phyloP scores from a whole-genome alignment of 1,284 basidiomycete genomes.

The Heterobasidion occidentale region DNA sequence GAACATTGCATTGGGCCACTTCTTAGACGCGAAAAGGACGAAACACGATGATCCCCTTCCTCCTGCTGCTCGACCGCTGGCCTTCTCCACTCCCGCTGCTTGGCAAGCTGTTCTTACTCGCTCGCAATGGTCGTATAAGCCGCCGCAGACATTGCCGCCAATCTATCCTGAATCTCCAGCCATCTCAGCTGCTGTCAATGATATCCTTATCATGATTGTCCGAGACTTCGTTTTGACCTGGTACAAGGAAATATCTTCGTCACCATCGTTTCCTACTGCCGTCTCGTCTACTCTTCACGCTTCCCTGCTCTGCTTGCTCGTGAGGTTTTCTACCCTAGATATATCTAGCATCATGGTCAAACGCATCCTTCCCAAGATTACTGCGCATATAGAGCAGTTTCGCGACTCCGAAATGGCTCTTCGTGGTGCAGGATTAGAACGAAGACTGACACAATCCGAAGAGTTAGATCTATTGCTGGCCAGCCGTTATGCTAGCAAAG shows the following conservation, averaged over 20 bases:
- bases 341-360: slow-evolving; percentile 74
- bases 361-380: slow-evolving; percentile 80
- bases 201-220: slow-evolving; percentile 72
- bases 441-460: slow-evolving; percentile 76
- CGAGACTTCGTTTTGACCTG: slow-evolving; percentile 80
- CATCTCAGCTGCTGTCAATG: slow-evolving; percentile 64
- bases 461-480: slow-evolving; percentile 82
- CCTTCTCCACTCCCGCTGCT: slow-evolving; percentile 84
- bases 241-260: slow-evolving; percentile 80
- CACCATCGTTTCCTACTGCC: slow-evolving; percentile 81
- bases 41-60: slow-evolving; percentile 28
- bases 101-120: slow-evolving; percentile 84
- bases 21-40: slow-evolving; percentile 40
- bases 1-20: slow-evolving; percentile 47
- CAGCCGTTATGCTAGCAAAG: slow-evolving; percentile 63
- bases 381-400: slow-evolving; percentile 84
- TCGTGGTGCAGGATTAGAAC: slow-evolving; percentile 68
- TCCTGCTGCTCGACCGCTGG: slow-evolving; percentile 58
- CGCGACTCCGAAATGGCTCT: slow-evolving; percentile 85
- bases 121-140: slow-evolving; percentile 74
- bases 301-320: slow-evolving; percentile 50
- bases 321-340: slow-evolving; percentile 57
- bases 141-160: slow-evolving; percentile 53
- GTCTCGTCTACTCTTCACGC: slow-evolving; percentile 73
- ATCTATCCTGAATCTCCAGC: slow-evolving; percentile 53